Evolutionary conservation across 495 filamentous ascomycete genomes (phyloP).

Genomic region (Daldinia vernicosa): DNA sequence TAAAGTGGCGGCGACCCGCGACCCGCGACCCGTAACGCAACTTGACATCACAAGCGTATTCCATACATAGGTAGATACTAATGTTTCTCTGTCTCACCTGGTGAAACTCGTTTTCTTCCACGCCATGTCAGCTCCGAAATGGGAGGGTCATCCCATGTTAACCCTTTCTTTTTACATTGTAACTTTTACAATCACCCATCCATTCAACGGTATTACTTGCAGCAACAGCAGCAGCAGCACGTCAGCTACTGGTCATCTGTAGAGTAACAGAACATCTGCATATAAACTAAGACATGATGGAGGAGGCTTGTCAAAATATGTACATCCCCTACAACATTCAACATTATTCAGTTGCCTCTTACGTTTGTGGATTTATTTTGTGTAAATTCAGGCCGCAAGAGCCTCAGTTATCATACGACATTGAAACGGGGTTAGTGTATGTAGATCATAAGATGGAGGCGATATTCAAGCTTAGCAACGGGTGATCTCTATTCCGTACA

Average conservation of each 20-base stretch:
- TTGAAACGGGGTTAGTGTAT: not conserved
- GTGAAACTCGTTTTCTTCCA: not conserved
- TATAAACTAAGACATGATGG: too few relatives aligned
- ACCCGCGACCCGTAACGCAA: not conserved
- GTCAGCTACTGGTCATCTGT: conserved; percentile 35
- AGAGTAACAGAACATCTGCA: not conserved
- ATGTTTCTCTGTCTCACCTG: conserved; percentile 17
- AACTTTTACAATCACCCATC: conserved; percentile 5
- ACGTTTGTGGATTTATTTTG: not conserved
- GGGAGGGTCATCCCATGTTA: not conserved
- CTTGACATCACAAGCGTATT: conserved; percentile 34
- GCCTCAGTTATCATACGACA: conserved; percentile 1
- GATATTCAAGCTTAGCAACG: too few relatives aligned
- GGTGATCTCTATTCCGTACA: too few relatives aligned
- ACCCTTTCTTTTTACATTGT: not conserved
- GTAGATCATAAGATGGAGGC: too few relatives aligned
- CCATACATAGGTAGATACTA: too few relatives aligned
- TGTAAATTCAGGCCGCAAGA: not conserved
- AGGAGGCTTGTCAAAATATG: too few relatives aligned
- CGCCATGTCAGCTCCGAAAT: not conserved
- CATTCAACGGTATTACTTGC: conserved; percentile 35
- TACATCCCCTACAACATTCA: too few relatives aligned
- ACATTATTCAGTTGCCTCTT: not conserved
- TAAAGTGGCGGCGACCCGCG: not conserved
- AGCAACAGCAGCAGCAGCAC: conserved; percentile 24